These are phyloP conservation scores for Yamadazyma ubonensis DNA, from an alignment of 805 yeast genomes.

Conservation along the genomic window DNA sequence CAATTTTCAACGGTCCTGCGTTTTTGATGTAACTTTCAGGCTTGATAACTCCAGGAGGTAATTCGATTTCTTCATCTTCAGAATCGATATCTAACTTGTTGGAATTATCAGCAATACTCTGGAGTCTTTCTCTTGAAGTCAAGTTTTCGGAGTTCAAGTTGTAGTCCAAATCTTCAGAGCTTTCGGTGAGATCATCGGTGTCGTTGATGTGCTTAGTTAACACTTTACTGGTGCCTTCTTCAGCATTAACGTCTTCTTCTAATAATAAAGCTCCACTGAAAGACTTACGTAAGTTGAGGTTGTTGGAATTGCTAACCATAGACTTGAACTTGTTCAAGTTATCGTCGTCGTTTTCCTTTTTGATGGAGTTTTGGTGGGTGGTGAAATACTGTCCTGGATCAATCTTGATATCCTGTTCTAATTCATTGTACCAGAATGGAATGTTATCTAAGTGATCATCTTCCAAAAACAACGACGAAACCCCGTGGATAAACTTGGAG, in stretches of 20 bases:
- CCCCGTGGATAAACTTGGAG: constrained; percentile 90
- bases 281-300: constrained; percentile 38
- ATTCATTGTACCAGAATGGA: constrained; percentile 93
- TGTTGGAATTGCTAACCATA: constrained; percentile 32
- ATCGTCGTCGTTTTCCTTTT: constrained; percentile 48
- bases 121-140: constrained; percentile 4
- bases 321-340: constrained; percentile 41
- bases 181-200: constrained; percentile 9
- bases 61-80: constrained; percentile 75
- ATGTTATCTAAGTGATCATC: constrained; percentile 85
- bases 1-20: constrained; percentile 90
- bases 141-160: constrained; percentile 10
- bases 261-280: constrained; percentile 35
- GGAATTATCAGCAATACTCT: constrained; percentile 9
- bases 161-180: constrained; percentile 30
- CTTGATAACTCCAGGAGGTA: constrained; percentile 87
- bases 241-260: constrained; percentile 56
- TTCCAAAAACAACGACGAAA: constrained; percentile 82
- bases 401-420: constrained; percentile 67
- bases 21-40: constrained; percentile 80
- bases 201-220: constrained; percentile 6
- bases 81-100: constrained; percentile 66
- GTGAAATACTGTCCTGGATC: constrained; percentile 77
- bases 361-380: constrained; percentile 42
- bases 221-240: background rate